Evolutionary conservation across 164 flowering plant species (phyloP), one percentile per base, ranked within the genome.

Genomic region (Cinnamomum micranthum): DNA sequence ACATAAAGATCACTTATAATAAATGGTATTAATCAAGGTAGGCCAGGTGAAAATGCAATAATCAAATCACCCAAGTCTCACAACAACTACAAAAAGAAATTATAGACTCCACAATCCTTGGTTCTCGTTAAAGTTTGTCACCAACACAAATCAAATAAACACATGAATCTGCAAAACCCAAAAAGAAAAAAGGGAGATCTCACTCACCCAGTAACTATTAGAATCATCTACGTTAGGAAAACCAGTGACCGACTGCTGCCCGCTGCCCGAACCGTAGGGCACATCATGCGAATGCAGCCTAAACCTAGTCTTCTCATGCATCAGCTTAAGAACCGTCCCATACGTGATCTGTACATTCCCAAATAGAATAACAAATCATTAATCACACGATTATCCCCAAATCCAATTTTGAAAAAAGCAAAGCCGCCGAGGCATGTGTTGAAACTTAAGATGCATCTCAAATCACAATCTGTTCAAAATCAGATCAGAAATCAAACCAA

Each of bases 221-320:
- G 98, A 63, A 84, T 96, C 99, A 82, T 96, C 97, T 68, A 92
- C 99, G 65, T 79, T 82, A 0, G 99, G 90, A 70, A 94, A 96
- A 35, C 97, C 92, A 73, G 99, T 96, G 31, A 96, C 98, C 0
- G 98, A 94, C 72, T 96, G 99, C 82, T 96, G 99, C 27, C 99
- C 99, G 73, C 99, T 96, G 28, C 99, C 99, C 15, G 99, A 94
- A 22, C 99, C 99, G 75, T 96, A 96, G 1, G 99, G 99, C 69
- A 96, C 97, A 64, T 96, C 99, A 60, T 96, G 99, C 0, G 99
- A 96, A 82, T 94, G 99, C 76, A 96, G 81, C 75, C 97, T 76
- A 62, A 85, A 88, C 47, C 91, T 96, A 17, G 99, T 91, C 87
- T 33, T 86, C 84, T 96, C 99, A 71, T 96, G 99, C 97, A 90